Conservation (phyloP, 2,329 filamentous ascomycete species). For the Didymella arachidicola region DNA sequence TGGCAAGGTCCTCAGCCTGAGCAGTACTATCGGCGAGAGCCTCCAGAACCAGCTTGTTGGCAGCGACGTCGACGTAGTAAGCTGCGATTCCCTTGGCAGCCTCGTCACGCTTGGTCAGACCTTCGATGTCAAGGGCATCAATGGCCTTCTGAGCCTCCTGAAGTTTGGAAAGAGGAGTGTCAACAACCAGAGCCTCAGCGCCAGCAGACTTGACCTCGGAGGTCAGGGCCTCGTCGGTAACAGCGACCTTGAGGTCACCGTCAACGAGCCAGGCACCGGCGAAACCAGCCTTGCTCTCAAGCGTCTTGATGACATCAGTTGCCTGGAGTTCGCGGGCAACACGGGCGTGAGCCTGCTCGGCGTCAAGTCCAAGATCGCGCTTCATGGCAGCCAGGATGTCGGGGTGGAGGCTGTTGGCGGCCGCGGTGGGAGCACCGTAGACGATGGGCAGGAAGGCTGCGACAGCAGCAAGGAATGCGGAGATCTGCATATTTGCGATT, state of each 20-base stretch:
- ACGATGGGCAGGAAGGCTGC: slow-evolving; percentile 52
- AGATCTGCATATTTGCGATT: slow-evolving; percentile 50
- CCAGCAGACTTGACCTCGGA: slow-evolving; percentile 49
- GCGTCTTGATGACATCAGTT: slow-evolving; percentile 50
- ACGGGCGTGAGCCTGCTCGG: slow-evolving; percentile 50
- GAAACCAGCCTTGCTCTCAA: slow-evolving; percentile 43
- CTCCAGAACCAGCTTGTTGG: slow-evolving; percentile 55
- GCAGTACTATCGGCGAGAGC: slow-evolving; percentile 48
- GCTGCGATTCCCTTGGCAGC: slow-evolving; percentile 42
- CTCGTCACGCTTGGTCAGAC: slow-evolving; percentile 34
- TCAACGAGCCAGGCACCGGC: slow-evolving; percentile 53
- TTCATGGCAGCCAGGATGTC: slow-evolving; percentile 55
- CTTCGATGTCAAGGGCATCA: slow-evolving; percentile 47
- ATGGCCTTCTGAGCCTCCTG: slow-evolving; percentile 51
- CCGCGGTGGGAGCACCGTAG: slow-evolving; percentile 51
- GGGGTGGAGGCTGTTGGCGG: slow-evolving; percentile 51
- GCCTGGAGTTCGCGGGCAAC: slow-evolving; percentile 51
- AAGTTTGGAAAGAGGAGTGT: slow-evolving; percentile 50
- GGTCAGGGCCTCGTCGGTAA: slow-evolving; percentile 51
- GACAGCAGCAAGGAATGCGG: slow-evolving; percentile 50
- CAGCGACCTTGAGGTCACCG: slow-evolving; percentile 49
- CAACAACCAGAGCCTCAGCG: slow-evolving; percentile 46
- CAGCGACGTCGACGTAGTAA: slow-evolving; percentile 51
- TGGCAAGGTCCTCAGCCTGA: slow-evolving; percentile 49
- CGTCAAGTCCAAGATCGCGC: slow-evolving; percentile 53